A percentile compares a stretch with the other conserved stretches of the same genome.
These are phyloP conservation scores for Lactifluus volemus DNA, from an alignment of 768 basidiomycete species.

Conservation along the genomic window DNA sequence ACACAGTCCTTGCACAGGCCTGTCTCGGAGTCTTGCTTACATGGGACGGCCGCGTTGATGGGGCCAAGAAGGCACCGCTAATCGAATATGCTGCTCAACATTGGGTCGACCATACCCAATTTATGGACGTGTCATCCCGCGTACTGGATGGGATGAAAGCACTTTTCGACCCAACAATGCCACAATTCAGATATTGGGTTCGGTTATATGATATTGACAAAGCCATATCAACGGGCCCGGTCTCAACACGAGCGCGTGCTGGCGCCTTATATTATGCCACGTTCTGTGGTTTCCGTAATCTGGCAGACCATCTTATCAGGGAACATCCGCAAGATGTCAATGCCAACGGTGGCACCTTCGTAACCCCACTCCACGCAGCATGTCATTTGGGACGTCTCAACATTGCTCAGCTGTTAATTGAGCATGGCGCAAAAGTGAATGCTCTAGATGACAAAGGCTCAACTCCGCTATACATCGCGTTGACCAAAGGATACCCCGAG, in stretches of 20 bases:
- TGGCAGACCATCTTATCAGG: no score
- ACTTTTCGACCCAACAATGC: neutral
- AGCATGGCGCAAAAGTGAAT: no score
- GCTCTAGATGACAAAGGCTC: no score
- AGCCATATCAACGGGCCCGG: no score
- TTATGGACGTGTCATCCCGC: neutral
- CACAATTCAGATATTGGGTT: neutral
- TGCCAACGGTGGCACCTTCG: neutral
- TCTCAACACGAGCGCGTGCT: neutral
- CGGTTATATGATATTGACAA: neutral
- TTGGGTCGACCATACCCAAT: neutral
- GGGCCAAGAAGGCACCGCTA: neutral
- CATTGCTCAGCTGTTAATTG: no score
- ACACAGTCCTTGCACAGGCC: no score
- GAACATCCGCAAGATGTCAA: neutral
- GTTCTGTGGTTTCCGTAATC: neutral
- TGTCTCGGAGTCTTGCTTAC: neutral
- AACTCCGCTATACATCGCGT: neutral
- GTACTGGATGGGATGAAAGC: neutral
- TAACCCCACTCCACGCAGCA: neutral
- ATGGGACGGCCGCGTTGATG: neutral
- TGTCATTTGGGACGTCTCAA: no score
- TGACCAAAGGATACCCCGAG: no score
- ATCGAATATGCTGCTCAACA: neutral
- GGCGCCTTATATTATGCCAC: neutral